phyloP scores from a whole-genome alignment of 1,139 yeast species.

The Magnusiomyces paraingens region DNA sequence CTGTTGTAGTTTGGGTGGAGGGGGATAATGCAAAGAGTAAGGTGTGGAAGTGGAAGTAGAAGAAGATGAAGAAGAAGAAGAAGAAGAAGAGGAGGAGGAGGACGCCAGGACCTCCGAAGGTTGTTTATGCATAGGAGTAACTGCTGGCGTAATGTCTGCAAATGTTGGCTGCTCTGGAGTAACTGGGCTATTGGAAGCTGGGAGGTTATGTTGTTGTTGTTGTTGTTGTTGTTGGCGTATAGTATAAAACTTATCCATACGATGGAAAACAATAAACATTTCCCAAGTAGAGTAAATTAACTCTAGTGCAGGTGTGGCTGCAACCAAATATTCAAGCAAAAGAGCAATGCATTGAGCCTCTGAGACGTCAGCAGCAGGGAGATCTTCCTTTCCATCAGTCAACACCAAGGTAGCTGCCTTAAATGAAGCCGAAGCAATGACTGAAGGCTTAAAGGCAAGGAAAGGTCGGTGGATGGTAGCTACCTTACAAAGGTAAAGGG shows the following conservation, averaged over 20 bases:
- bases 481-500: conserved; percentile 68
- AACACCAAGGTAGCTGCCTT: conserved; percentile 51
- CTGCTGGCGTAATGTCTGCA: not conserved
- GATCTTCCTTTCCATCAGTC: conserved; percentile 14
- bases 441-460: conserved; percentile 53
- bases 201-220: not conserved
- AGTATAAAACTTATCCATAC: not conserved
- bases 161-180: not conserved
- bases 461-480: conserved; percentile 67
- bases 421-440: conserved; percentile 64
- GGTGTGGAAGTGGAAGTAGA: not conserved
- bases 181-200: not conserved
- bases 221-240: conserved; percentile 10
- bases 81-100: not conserved
- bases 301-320: conserved; percentile 26
- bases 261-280: not conserved
- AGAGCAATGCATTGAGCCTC: conserved; percentile 22
- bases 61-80: not conserved
- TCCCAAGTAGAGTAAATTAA: conserved; percentile 26
- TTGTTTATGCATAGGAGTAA: not conserved
- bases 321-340: conserved; percentile 22
- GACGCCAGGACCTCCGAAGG: not conserved
- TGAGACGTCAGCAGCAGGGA: conserved; percentile 16
- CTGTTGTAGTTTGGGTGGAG: not conserved
- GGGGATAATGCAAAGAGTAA: not conserved